Evolutionary conservation across 345 rosid species (phyloP).

Genomic region (Geranium brycei): DNA sequence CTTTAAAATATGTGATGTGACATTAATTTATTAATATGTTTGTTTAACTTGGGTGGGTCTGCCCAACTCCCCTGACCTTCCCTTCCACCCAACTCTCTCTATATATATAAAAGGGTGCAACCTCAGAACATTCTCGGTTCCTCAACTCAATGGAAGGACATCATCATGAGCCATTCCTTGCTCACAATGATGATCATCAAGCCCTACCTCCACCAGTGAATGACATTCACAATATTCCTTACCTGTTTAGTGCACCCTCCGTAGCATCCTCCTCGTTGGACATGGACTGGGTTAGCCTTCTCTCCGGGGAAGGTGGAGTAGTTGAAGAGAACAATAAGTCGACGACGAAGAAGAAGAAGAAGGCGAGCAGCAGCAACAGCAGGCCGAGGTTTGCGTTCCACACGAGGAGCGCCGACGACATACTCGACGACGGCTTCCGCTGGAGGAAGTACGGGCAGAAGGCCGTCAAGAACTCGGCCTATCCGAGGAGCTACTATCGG

Average conservation of each 20-base stretch:
- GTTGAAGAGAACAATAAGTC: conserved; percentile 11
- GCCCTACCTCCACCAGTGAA: too few species aligned
- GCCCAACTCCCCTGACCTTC: conserved; percentile 32
- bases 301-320: conserved; percentile 22
- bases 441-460: conserved; percentile 70
- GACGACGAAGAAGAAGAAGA: conserved; percentile 15
- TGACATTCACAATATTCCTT: too few species aligned
- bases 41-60: conserved; percentile 8
- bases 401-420: conserved; percentile 51
- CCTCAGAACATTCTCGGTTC: conserved; percentile 15
- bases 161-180: too few species aligned
- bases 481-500: conserved; percentile 81
- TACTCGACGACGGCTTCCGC: conserved; percentile 59
- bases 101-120: conserved; percentile 1
- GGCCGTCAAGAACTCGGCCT: conserved; percentile 45
- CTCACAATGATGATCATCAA: too few species aligned
- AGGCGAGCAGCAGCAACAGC: conserved; percentile 21
- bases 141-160: not conserved
- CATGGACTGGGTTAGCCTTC: conserved; percentile 42
- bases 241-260: too few species aligned
- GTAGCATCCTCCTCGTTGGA: conserved; percentile 4
- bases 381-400: conserved; percentile 55
- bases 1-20: too few species aligned
- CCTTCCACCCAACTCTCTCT: conserved; percentile 35
- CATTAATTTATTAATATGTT: too few species aligned